phyloP scores from a whole-genome alignment of 2,329 filamentous ascomycete species.

The Fusarium sp. region DNA sequence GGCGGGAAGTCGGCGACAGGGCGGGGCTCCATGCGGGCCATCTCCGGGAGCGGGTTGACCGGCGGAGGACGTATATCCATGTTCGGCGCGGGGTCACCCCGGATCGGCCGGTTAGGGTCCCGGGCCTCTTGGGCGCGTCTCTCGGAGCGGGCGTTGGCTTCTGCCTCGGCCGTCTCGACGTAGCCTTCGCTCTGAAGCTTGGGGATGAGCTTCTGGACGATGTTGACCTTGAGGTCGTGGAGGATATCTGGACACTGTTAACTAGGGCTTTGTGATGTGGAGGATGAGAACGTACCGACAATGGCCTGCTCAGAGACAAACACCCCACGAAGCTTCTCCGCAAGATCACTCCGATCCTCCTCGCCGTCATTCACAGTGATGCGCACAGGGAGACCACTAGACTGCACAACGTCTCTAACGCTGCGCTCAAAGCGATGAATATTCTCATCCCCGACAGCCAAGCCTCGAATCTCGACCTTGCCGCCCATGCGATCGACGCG shows the following conservation, averaged over 20 bases:
- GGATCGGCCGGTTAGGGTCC: constrained; percentile 47
- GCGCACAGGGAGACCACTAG: constrained; percentile 66
- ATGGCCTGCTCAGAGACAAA: constrained; percentile 82
- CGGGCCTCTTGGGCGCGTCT: constrained; percentile 56
- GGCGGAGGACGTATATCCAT: constrained; percentile 73
- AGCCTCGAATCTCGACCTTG: constrained; percentile 85
- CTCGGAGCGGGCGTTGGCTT: constrained; percentile 55
- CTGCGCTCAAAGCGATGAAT: constrained; percentile 82
- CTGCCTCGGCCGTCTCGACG: constrained; percentile 67
- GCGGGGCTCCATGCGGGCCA: constrained; percentile 66
- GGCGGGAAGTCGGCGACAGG: constrained; percentile 83
- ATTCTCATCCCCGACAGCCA: constrained; percentile 83
- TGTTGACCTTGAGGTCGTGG: constrained; percentile 77
- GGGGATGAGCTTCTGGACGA: constrained; percentile 88
- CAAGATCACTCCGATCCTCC: constrained; percentile 64
- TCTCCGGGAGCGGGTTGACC: constrained; percentile 72
- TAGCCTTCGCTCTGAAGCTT: constrained; percentile 83
- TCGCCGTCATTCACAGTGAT: constrained; percentile 60
- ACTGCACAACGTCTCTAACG: constrained; percentile 78
- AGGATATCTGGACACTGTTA: constrained; percentile 66
- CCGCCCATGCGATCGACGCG: constrained; percentile 84
- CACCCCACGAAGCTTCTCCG: constrained; percentile 64
- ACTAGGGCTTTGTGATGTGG: too few relatives aligned
- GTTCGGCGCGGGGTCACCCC: constrained; percentile 63
- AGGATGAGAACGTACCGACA: constrained; percentile 49